Evolutionary conservation across 345 rosid species (phyloP).

Genomic region (Streptanthus diversifolius): DNA sequence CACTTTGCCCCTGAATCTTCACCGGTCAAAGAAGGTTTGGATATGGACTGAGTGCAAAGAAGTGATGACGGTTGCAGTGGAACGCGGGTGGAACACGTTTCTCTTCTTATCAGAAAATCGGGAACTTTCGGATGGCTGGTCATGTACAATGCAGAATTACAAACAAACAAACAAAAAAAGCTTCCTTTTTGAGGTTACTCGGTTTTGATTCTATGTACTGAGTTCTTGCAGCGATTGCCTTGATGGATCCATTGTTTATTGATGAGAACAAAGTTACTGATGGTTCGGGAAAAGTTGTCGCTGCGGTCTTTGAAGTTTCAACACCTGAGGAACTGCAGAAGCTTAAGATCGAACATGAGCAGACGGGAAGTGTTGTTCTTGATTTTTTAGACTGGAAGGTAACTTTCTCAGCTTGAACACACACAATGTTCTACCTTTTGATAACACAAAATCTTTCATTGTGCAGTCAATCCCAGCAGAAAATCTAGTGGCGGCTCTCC

Average conservation of each 20-base stretch:
- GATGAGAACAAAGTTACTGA: slow-evolving; percentile 49
- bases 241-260: slow-evolving; percentile 57
- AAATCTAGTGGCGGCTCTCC: slow-evolving; percentile 77
- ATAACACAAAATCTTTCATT: neutral
- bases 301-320: slow-evolving; percentile 51
- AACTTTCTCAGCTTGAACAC: slow-evolving; percentile 1
- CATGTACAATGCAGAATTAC: slow-evolving; percentile 43
- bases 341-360: slow-evolving; percentile 49
- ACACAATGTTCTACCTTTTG: neutral
- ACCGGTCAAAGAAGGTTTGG: slow-evolving; percentile 65
- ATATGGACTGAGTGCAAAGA: slow-evolving; percentile 71
- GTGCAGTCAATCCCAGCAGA: slow-evolving; percentile 80
- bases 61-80: slow-evolving; percentile 79
- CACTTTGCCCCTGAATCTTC: slow-evolving; percentile 28
- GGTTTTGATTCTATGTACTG: slow-evolving; percentile 8
- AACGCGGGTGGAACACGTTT: slow-evolving; percentile 93
- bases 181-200: neutral
- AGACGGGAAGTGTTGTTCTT: slow-evolving; percentile 48
- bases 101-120: slow-evolving; percentile 44
- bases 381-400: slow-evolving; percentile 86
- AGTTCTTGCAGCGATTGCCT: slow-evolving; percentile 52
- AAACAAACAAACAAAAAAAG: neutral
- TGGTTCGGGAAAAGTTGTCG: slow-evolving; percentile 42
- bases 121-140: slow-evolving; percentile 69
- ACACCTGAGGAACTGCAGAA: slow-evolving; percentile 55